Evolutionary conservation across 192 early-diverging fungal species (phyloP).

Genomic region (Pilaira anomala): DNA sequence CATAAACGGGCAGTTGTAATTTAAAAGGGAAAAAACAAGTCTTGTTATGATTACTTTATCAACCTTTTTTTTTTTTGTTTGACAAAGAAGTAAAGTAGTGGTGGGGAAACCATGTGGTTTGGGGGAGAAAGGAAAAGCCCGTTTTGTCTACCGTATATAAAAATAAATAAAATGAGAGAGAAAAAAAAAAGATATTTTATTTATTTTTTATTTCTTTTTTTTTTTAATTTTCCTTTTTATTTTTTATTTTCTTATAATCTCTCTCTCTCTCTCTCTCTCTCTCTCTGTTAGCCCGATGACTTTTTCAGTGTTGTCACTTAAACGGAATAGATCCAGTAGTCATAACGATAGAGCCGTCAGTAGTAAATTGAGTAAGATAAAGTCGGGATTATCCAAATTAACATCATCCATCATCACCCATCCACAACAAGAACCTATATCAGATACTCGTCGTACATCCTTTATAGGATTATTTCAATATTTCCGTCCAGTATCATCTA

Average conservation of each 20-base stretch:
- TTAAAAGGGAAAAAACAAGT: too few species aligned
- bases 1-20: too few species aligned
- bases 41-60: too few species aligned
- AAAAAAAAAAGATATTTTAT: not conserved
- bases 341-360: not conserved
- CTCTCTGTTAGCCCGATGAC: not conserved
- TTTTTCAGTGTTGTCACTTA: constrained; percentile 7
- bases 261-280: not conserved
- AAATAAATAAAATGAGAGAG: not conserved
- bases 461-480: too few species aligned
- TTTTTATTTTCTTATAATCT: not conserved
- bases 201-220: constrained; percentile 1
- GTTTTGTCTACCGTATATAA: not conserved
- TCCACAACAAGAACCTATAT: too few species aligned
- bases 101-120: not conserved
- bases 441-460: too few species aligned
- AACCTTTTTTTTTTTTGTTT: too few species aligned
- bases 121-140: not conserved
- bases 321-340: constrained; percentile 3
- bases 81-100: too few species aligned
- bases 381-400: not conserved
- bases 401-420: not conserved
- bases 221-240: constrained; percentile 1
- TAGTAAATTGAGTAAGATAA: constrained; percentile 2
- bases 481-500: too few species aligned